Evolutionary conservation across 2,329 filamentous ascomycete species (phyloP).

Genomic region (Cucurbitaria berberidis): DNA sequence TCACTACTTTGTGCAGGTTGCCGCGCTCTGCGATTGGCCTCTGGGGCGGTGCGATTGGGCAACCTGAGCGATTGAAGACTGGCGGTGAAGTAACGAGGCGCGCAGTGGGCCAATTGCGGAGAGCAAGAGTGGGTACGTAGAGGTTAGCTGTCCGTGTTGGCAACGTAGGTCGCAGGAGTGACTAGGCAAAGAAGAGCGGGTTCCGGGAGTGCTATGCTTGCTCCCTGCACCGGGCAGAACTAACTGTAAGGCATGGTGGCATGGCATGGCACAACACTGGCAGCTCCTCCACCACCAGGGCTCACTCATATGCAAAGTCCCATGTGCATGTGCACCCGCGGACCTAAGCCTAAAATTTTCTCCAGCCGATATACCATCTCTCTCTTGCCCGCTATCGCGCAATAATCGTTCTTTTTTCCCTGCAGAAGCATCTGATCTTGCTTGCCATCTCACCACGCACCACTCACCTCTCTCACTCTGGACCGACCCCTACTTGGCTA

Average conservation of each 20-base stretch:
- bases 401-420: slow-evolving; percentile 22
- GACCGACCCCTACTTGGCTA: slow-evolving; percentile 12
- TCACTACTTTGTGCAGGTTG: slow-evolving; percentile 23
- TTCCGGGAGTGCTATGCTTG: slow-evolving; percentile 16
- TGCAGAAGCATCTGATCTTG: slow-evolving; percentile 26
- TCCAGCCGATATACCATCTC: slow-evolving; percentile 23
- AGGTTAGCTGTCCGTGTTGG: slow-evolving; percentile 11
- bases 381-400: slow-evolving; percentile 23
- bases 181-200: slow-evolving; percentile 27
- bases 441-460: slow-evolving; percentile 24
- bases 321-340: slow-evolving; percentile 27
- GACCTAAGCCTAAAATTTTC: slow-evolving; percentile 27
- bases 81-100: slow-evolving; percentile 28
- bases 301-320: too few relatives aligned
- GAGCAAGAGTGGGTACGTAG: slow-evolving; percentile 7
- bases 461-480: too few relatives aligned
- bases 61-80: slow-evolving; percentile 26
- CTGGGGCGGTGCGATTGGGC: slow-evolving; percentile 11
- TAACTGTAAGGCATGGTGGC: too few relatives aligned
- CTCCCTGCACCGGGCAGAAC: slow-evolving; percentile 11
- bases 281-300: slow-evolving; percentile 18
- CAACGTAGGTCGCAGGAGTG: slow-evolving; percentile 20
- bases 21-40: slow-evolving; percentile 27
- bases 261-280: slow-evolving; percentile 14
- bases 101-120: slow-evolving; percentile 18